Evolutionary conservation across 2,329 filamentous ascomycete species (phyloP).

Genomic region (Colletotrichum theobromicola): DNA sequence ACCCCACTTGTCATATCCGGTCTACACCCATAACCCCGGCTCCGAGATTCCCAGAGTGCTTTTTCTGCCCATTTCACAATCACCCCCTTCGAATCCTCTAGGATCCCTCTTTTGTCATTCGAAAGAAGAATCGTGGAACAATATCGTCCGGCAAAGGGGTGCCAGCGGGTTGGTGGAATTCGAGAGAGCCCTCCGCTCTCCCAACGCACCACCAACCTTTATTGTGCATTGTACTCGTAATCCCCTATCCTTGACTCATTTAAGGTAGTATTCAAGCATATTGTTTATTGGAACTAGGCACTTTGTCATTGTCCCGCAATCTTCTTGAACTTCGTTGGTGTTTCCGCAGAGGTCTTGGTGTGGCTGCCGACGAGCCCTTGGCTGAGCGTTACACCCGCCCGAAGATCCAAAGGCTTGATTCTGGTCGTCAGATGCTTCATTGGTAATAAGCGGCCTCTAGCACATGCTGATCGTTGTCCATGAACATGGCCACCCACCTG

Average conservation of each 20-base stretch:
- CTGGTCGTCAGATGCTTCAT: not conserved
- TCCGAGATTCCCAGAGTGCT: not conserved
- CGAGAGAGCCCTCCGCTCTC: not conserved
- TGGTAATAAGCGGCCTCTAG: not conserved
- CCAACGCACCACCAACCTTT: not conserved
- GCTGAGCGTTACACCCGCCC: not conserved
- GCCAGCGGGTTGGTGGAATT: slow-evolving; percentile 1
- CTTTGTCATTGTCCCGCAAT: not conserved
- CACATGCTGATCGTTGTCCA: not conserved
- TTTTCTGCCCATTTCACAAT: not conserved
- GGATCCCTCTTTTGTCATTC: not conserved
- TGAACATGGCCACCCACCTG: not conserved
- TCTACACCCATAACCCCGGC: not conserved
- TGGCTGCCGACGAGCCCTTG: not conserved
- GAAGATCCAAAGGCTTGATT: not conserved
- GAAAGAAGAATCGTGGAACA: not conserved
- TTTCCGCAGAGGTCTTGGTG: not conserved
- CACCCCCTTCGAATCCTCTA: not conserved
- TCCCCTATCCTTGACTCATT: not conserved
- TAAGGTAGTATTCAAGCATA: not conserved
- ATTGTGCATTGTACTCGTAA: not conserved
- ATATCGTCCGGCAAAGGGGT: not conserved
- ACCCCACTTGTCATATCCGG: slow-evolving; percentile 7
- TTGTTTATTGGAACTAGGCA: not conserved
- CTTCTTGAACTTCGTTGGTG: not conserved